Percentiles rank a stretch among this genome's conserved stretches.
phyloP scores from a whole-genome alignment of 768 basidiomycete species.

The Rhizopogon sp. region DNA sequence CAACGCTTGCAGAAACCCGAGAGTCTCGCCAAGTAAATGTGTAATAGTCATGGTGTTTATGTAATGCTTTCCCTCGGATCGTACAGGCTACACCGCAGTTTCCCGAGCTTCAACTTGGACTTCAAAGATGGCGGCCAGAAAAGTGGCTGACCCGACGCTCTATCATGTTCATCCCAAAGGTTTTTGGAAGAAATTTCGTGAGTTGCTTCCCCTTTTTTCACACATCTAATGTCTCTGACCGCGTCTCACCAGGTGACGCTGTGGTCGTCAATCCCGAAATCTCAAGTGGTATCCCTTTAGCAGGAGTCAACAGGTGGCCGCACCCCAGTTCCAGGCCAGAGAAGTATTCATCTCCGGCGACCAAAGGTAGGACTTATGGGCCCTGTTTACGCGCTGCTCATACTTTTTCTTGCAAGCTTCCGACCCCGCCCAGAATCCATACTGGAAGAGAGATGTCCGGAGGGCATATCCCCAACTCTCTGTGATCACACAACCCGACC shows the following conservation, averaged over 20 bases:
- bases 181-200: conserved; percentile 97
- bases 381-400: not conserved
- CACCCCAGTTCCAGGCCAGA: conserved; percentile 88
- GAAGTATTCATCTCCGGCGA: conserved; percentile 81
- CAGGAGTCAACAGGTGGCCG: conserved; percentile 70
- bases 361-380: conserved; percentile 57
- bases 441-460: conserved; percentile 95
- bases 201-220: conserved; percentile 23
- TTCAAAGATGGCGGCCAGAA: conserved; percentile 61
- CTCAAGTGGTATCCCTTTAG: conserved; percentile 82
- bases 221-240: not conserved
- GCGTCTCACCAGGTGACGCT: conserved; percentile 59
- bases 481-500: conserved; percentile 77
- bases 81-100: not conserved
- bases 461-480: conserved; percentile 91
- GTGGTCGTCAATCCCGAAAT: conserved; percentile 86
- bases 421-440: conserved; percentile 84
- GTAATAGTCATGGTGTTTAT: not conserved
- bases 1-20: no score
- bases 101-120: conserved; percentile 2
- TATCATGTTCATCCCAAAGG: conserved; percentile 88
- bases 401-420: conserved; percentile 48
- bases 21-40: no score
- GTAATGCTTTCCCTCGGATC: not conserved
- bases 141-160: conserved; percentile 80